phyloP scores from a whole-genome alignment of 2,329 filamentous ascomycete species.

The Trichoderma harzianum region DNA sequence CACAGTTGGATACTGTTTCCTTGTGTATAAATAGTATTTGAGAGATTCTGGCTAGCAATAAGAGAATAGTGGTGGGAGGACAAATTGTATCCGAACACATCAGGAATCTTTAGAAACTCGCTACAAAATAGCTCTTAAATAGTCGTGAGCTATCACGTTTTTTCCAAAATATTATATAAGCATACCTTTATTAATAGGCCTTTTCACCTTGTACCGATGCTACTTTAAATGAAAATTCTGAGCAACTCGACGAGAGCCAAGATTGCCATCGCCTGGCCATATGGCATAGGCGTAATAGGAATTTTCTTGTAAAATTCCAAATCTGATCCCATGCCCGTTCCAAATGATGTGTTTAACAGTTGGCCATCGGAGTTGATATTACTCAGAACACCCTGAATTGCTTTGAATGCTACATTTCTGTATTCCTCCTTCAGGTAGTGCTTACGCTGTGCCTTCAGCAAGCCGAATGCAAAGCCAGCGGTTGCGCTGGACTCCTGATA shows the following conservation, averaged over 20 bases:
- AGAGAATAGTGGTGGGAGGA: neutral
- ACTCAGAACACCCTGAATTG: neutral
- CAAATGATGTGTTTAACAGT: conserved; percentile 6
- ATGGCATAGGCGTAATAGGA: conserved; percentile 2
- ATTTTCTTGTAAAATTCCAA: conserved; percentile 13
- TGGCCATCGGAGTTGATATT: neutral
- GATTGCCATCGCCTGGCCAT: conserved; percentile 9
- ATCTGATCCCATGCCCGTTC: neutral
- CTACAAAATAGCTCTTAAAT: neutral
- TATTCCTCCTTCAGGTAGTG: neutral
- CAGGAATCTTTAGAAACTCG: neutral
- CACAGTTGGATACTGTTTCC: neutral
- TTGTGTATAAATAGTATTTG: neutral
- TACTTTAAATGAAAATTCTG: neutral
- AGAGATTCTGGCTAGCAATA: neutral
- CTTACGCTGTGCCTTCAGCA: conserved; percentile 1
- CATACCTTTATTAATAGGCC: neutral
- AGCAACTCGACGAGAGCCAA: neutral
- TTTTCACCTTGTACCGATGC: neutral
- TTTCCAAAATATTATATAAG: neutral
- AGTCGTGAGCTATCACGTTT: neutral
- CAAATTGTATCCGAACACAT: neutral
- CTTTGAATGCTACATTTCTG: neutral
- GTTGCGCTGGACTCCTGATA: conserved; percentile 6
- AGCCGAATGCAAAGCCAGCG: conserved; percentile 4